These are phyloP conservation scores for Pseudogymnoascus verrucosus DNA, from an alignment of 2,329 filamentous ascomycete species.

Conservation along the genomic window DNA sequence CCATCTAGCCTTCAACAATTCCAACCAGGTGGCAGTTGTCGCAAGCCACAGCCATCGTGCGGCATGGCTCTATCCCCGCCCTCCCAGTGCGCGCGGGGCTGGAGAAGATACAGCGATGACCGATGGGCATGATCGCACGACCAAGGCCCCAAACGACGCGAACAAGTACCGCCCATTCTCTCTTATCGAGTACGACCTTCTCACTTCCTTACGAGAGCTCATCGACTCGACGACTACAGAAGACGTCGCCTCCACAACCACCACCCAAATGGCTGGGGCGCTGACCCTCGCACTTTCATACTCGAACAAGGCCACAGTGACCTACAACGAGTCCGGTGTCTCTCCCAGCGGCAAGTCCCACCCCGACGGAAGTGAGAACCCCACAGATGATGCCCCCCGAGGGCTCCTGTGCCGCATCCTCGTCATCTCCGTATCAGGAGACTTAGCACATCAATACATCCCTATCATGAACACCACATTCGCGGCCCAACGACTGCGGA, in stretches of 20 bases:
- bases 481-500: constrained; percentile 77
- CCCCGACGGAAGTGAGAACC: constrained; percentile 15
- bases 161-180: constrained; percentile 95
- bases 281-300: constrained; percentile 82
- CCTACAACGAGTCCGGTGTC: constrained; percentile 31
- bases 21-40: constrained; percentile 86
- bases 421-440: constrained; percentile 78
- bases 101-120: constrained; percentile 52
- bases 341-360: constrained; percentile 20
- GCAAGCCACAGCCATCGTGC: constrained; percentile 83
- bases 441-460: constrained; percentile 85
- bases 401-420: constrained; percentile 75
- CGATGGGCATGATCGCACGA: constrained; percentile 29
- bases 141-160: constrained; percentile 35
- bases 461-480: constrained; percentile 98
- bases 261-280: constrained; percentile 84
- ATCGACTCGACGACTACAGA: constrained; percentile 58
- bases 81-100: constrained; percentile 27
- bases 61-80: constrained; percentile 76
- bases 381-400: constrained; percentile 29
- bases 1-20: constrained; percentile 86
- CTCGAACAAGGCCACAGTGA: constrained; percentile 61
- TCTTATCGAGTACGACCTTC: constrained; percentile 73
- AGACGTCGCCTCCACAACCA: constrained; percentile 60
- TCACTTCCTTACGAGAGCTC: constrained; percentile 65